phyloP scores from a whole-genome alignment of 306 rosid species.

The Oxytropis ochrocephala region DNA sequence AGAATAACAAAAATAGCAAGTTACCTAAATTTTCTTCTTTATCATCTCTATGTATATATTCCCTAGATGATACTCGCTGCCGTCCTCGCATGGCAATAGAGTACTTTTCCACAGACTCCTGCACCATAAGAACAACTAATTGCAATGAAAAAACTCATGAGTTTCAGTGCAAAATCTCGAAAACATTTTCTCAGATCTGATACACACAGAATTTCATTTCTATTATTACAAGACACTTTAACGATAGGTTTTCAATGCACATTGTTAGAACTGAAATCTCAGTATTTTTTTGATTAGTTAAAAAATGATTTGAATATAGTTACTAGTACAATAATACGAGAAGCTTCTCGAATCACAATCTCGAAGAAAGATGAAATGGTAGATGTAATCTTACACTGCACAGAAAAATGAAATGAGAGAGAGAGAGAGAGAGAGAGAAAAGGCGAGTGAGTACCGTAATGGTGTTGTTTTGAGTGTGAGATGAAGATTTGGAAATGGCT shows the following conservation, averaged over 20 bases:
- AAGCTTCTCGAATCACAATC: not conserved
- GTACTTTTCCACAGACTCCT: slow-evolving; percentile 18
- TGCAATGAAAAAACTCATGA: not conserved
- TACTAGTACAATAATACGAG: not conserved
- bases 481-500: slow-evolving; percentile 8
- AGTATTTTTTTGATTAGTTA: not conserved
- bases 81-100: slow-evolving; percentile 61
- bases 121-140: slow-evolving; percentile 6
- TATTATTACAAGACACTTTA: not conserved
- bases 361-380: not conserved
- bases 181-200: slow-evolving; percentile 28
- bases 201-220: slow-evolving; percentile 10
- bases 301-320: not conserved
- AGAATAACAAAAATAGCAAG: slow-evolving; percentile 9
- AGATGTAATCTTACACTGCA: not conserved
- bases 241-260: slow-evolving; percentile 4
- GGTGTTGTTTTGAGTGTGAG: not conserved
- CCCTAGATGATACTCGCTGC: slow-evolving; percentile 54
- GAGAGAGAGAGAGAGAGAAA: slow-evolving; percentile 8
- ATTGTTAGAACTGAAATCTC: slow-evolving; percentile 3
- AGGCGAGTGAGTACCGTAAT: slow-evolving; percentile 1
- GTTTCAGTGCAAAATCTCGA: not conserved
- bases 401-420: not conserved
- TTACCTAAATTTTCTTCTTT: slow-evolving; percentile 49
- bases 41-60: slow-evolving; percentile 27